These are phyloP conservation scores for Termitomyces sp. DNA, from an alignment of 768 basidiomycete genomes.

Conservation along the genomic window DNA sequence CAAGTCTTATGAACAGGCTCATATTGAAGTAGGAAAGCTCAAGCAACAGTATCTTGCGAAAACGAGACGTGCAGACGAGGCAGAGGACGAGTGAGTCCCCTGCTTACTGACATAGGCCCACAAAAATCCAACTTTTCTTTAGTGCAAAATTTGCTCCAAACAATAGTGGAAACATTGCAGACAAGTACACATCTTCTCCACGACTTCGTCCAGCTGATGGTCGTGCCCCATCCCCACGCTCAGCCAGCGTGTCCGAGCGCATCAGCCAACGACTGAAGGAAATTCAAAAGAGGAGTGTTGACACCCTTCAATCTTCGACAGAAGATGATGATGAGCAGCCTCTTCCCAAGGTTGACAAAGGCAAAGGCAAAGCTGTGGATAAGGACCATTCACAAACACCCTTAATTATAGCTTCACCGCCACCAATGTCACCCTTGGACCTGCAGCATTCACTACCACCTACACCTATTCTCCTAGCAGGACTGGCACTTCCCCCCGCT, in stretches of 20 bases:
- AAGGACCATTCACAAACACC: constrained; percentile 21
- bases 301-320: constrained; percentile 25
- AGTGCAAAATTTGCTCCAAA: constrained; percentile 89
- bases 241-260: constrained; percentile 81
- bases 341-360: constrained; percentile 70
- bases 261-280: constrained; percentile 80
- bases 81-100: constrained; percentile 81
- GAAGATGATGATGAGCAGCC: constrained; percentile 29
- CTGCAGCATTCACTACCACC: constrained; percentile 36
- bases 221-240: constrained; percentile 51
- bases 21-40: constrained; percentile 62
- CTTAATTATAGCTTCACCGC: constrained; percentile 45
- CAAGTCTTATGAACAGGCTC: constrained; percentile 62
- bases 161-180: constrained; percentile 37
- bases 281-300: constrained; percentile 55
- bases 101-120: neutral
- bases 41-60: constrained; percentile 76
- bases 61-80: constrained; percentile 81
- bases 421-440: constrained; percentile 55
- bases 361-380: constrained; percentile 65
- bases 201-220: constrained; percentile 53
- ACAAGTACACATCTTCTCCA: constrained; percentile 82
- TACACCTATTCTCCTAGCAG: constrained; percentile 66
- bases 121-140: constrained; percentile 1
- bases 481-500: constrained; percentile 58